phyloP scores from a whole-genome alignment of 2,329 filamentous ascomycete genomes.

The Microdochium bolleyi region DNA sequence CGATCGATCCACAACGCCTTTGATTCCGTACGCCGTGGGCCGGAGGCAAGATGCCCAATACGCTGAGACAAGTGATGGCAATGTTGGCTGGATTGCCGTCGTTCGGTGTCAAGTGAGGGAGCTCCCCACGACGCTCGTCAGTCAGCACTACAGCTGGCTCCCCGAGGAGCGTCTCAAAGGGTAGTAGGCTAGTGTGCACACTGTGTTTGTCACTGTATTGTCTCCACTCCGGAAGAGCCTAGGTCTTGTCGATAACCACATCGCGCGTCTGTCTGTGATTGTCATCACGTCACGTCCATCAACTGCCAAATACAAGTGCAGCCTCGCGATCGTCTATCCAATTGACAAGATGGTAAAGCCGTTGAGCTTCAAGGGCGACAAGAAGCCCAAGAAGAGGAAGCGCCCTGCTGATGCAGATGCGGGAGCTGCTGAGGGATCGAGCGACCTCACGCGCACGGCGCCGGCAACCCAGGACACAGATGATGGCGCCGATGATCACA shows the following conservation, averaged over 20 bases:
- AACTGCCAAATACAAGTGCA: too few species aligned
- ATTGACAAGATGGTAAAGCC: slow-evolving; percentile 68
- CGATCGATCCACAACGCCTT: not conserved
- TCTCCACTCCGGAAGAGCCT: not conserved
- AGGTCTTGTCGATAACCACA: not conserved
- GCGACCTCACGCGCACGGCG: slow-evolving; percentile 22
- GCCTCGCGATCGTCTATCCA: not conserved
- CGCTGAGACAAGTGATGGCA: too few species aligned
- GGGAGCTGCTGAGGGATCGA: slow-evolving; percentile 23
- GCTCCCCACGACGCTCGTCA: too few species aligned
- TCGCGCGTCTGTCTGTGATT: too few species aligned
- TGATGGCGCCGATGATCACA: slow-evolving; percentile 60
- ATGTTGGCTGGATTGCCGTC: too few species aligned
- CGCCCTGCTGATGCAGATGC: slow-evolving; percentile 47
- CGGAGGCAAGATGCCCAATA: too few species aligned
- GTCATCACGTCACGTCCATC: too few species aligned
- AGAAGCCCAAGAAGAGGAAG: slow-evolving; percentile 89
- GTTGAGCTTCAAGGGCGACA: slow-evolving; percentile 94
- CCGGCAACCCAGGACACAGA: slow-evolving; percentile 14
- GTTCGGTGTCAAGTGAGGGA: too few species aligned
- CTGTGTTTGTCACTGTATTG: not conserved
- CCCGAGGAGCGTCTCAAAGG: too few species aligned
- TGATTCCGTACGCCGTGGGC: not conserved
- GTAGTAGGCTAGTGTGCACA: not conserved
- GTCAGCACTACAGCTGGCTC: too few species aligned